Base-by-base conservation (phyloP, 805 yeast species). In the Zygosaccharomyces bisporus region DNA sequence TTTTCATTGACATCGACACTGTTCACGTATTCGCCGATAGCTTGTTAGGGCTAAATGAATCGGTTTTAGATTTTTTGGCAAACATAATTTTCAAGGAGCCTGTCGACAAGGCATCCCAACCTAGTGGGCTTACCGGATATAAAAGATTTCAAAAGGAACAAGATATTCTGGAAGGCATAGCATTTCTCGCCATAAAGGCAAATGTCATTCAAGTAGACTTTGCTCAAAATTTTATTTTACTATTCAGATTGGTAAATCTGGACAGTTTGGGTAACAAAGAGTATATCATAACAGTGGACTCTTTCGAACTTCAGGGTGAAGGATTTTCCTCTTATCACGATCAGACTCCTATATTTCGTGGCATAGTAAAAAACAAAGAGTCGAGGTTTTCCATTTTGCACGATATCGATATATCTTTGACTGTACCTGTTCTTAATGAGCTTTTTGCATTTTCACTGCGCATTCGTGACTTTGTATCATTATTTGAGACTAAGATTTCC, bases 1-100 rank as follows among this genome's bases (percentile, higher is more conserved):
- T 74, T 13, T 56, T 52, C 4, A 47, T 74, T 8, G 68, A 67
- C 7, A 54, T 77, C 2, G 73, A 66, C 24, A 55, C 65, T 7
- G 46, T 75, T 5, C 64, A 63, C 13, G 38, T 77, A 12, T 68
- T 43, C 12, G 13, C 55, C 5, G 41, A 41, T 6, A 46, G 45
- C n/a, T 20, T 52, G 6, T 24, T 51, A 8, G 36, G 45, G 9
- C 29, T 49, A 18, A 39, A 47, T 31, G 53, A 51, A 3, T 32
- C 51, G 6, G 23, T 55, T 1, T 24, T 47, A 12, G 46, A 44
- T 32, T 34, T 44, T 19, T 9, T 44, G n/a, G 19, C 39, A 21
- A 29, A 34, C 17, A 31, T 31, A 4, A 20, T 44, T n/a, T 32
- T 20, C 4, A 40, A 32, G 16, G 34, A 17, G 8, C 24, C 27